These are phyloP conservation scores for Pichia nanzhaoensis DNA, from an alignment of 805 yeast genomes.

Conservation along the genomic window DNA sequence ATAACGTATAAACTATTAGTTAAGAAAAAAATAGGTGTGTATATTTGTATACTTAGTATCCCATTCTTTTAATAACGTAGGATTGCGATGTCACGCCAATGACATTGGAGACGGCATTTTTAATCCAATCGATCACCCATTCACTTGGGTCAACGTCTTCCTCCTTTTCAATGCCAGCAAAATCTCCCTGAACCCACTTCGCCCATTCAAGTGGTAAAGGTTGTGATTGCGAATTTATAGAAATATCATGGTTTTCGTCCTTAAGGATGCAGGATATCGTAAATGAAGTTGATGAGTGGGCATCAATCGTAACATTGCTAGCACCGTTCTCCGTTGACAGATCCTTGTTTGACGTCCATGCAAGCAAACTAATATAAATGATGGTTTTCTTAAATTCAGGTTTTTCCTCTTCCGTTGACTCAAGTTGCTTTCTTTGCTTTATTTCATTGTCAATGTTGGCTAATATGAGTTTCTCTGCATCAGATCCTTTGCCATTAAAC, in stretches of 20 bases:
- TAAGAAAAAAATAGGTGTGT: not conserved
- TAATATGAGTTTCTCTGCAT: conserved; percentile 81
- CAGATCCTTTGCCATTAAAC: conserved; percentile 69
- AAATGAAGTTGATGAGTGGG: conserved; percentile 49
- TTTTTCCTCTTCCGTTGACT: not conserved
- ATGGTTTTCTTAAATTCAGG: conserved; percentile 18
- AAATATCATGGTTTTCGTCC: conserved; percentile 73
- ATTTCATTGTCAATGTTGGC: conserved; percentile 82
- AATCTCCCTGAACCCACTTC: conserved; percentile 68
- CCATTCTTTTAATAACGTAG: conserved; percentile 89
- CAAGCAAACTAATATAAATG: conserved; percentile 30
- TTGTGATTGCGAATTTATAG: conserved; percentile 74
- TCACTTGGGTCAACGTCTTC: conserved; percentile 55
- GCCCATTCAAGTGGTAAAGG: conserved; percentile 90
- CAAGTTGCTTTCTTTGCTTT: conserved; percentile 32
- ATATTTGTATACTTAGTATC: conserved; percentile 32
- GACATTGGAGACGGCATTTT: conserved; percentile 67
- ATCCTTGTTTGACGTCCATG: conserved; percentile 23
- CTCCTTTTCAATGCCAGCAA: conserved; percentile 17
- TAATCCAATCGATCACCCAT: conserved; percentile 77
- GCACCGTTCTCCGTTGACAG: conserved; percentile 14
- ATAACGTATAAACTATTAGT: not conserved
- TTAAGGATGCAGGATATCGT: conserved; percentile 68
- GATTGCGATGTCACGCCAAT: conserved; percentile 87
- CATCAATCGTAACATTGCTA: conserved; percentile 37